Conservation (phyloP, 2,329 filamentous ascomycete genomes). For the Apiospora aurea region DNA sequence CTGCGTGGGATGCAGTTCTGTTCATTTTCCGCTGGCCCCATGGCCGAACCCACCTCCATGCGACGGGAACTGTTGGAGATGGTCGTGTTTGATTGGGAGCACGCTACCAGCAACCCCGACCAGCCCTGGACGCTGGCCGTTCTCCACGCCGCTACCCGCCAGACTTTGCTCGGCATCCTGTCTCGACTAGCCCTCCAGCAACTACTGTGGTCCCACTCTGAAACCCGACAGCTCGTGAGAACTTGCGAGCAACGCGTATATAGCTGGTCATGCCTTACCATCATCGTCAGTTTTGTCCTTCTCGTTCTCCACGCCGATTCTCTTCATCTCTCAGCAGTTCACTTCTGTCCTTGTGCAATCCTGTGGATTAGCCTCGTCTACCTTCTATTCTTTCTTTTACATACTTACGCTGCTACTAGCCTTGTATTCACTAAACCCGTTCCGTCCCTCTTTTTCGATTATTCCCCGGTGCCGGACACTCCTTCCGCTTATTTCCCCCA, state of each 20-base stretch:
- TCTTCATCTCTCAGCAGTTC: constrained; percentile 32
- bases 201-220: constrained; percentile 5
- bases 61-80: constrained; percentile 31
- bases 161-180: constrained; percentile 3
- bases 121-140: not conserved
- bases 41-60: constrained; percentile 27
- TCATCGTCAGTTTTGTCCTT: constrained; percentile 23
- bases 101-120: not conserved
- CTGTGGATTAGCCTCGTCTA: constrained; percentile 34
- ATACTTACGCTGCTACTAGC: constrained; percentile 20
- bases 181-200: constrained; percentile 19
- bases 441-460: constrained; percentile 34
- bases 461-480: constrained; percentile 43
- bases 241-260: constrained; percentile 26
- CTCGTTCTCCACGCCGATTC: constrained; percentile 32
- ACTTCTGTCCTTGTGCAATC: constrained; percentile 37
- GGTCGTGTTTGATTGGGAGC: constrained; percentile 21
- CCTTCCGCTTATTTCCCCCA: constrained; percentile 34
- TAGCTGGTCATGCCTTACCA: constrained; percentile 25
- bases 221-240: constrained; percentile 17
- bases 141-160: constrained; percentile 8
- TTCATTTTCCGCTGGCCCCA: constrained; percentile 16
- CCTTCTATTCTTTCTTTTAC: constrained; percentile 27
- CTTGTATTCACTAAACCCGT: constrained; percentile 26
- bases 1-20: constrained; percentile 10